Evolutionary conservation across 306 rosid species (phyloP), one percentile per base, ranked within the genome.

Genomic region (Prunus campanulata): DNA sequence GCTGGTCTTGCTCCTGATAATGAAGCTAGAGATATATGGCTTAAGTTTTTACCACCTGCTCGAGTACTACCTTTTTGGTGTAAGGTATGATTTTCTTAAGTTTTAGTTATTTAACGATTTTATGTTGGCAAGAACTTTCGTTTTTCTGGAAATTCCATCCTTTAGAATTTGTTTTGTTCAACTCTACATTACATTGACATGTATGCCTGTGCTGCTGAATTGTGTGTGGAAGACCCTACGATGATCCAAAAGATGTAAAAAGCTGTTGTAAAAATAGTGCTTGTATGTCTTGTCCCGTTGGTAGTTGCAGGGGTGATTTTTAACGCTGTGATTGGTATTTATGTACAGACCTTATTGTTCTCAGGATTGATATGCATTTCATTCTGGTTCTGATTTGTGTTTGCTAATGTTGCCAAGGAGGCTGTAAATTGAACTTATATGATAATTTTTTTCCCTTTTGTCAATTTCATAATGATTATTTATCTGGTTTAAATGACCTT

Each of bases 51-150:
- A 27, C 99, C 97, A n/a, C 80, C 96, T 24, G 90, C 76, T 56
- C 91, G 85, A 10, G 97, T 95, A 72, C 92, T 95, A 78, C 99
- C 99, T 72, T 95, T 95, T 91, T 97, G 93, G 70, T 80, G 89
- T 70, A 92, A 95, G 82, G 99, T 92, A 90, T 72, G 87, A 68
- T 82, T 46, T 56, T 74, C n/a, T 62, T 8, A 1, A 1, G 3
- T 63, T 15, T 30, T 62, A 76, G 60, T 74, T 70, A 12, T 46
- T 47, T 11, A 11, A 11, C 18, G 24, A 32, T 2, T n/a, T 39
- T 66, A 15, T 35, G 32, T 29, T 29, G 32, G 32, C 32, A 29
- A 29, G 32, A 29, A 29, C 32, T 29, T 29, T 29, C 32, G 2
- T 29, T 29, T 29, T 29, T 29, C 32, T 29, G 32, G 3, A 29